Conservation (phyloP, 495 filamentous ascomycete genomes). For the Xylaria castorea region DNA sequence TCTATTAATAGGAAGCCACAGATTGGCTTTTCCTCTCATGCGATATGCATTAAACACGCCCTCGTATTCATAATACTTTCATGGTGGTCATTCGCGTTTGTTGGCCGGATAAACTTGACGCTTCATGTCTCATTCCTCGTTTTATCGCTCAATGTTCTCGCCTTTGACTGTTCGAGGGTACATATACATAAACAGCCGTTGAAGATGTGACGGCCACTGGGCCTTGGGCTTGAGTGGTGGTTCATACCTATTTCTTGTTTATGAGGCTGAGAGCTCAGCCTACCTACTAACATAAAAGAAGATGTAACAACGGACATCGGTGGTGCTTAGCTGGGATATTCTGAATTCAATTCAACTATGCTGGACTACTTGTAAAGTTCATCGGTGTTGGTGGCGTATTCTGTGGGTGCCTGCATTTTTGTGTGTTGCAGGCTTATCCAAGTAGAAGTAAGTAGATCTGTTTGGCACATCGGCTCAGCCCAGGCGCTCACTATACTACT, state of each 20-base stretch:
- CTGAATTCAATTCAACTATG: neutral
- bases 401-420: neutral
- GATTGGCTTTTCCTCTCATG: neutral
- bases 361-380: neutral
- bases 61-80: neutral
- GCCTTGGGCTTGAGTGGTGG: neutral
- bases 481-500: neutral
- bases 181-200: neutral
- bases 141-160: neutral
- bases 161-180: neutral
- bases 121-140: neutral
- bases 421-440: neutral
- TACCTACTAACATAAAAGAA: neutral
- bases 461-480: constrained; percentile 1
- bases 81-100: neutral
- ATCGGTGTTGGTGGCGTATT: neutral
- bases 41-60: neutral
- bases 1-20: neutral
- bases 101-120: neutral
- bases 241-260: neutral
- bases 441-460: too few species aligned
- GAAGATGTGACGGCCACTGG: neutral
- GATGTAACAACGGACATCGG: neutral
- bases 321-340: neutral
- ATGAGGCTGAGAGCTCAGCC: neutral